These are phyloP conservation scores for Cetraspora pellucida DNA, from an alignment of 192 early-diverging fungal species.

Conservation along the genomic window DNA sequence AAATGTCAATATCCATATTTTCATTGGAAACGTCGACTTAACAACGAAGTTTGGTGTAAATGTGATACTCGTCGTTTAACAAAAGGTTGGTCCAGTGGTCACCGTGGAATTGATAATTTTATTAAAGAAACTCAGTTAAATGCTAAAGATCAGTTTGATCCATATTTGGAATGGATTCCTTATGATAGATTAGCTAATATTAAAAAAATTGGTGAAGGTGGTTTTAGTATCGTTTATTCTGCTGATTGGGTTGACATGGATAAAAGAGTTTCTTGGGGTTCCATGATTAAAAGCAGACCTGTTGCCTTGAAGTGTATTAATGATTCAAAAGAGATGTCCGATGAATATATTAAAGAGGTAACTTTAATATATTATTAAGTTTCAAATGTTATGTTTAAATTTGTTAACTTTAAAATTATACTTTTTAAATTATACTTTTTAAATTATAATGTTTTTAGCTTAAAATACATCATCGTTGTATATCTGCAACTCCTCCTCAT, in stretches of 20 bases:
- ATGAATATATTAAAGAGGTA: slow-evolving; percentile 5
- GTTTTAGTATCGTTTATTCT: slow-evolving; percentile 16
- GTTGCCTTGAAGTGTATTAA: slow-evolving; percentile 12
- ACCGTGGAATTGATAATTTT: slow-evolving; percentile 10
- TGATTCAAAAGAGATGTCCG: slow-evolving; percentile 6
- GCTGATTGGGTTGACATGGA: slow-evolving; percentile 13
- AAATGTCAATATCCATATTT: slow-evolving; percentile 14
- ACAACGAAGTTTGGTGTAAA: slow-evolving; percentile 10
- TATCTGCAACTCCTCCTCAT: background rate
- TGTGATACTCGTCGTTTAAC: background rate
- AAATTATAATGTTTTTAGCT: background rate
- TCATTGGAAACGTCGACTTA: background rate
- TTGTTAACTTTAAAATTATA: background rate
- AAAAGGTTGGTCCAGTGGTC: slow-evolving; percentile 11
- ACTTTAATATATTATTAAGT: background rate
- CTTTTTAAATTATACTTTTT: no score
- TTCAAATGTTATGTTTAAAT: background rate
- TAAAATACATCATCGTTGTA: background rate
- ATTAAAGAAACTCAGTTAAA: slow-evolving; percentile 14
- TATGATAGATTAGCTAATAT: slow-evolving; percentile 19
- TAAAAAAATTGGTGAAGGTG: slow-evolving; percentile 21
- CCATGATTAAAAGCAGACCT: background rate
- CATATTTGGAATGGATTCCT: slow-evolving; percentile 24
- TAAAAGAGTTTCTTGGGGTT: slow-evolving; percentile 13
- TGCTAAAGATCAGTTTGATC: background rate